Base-by-base conservation (phyloP, 805 yeast species). In the Wickerhamomyces alni region DNA sequence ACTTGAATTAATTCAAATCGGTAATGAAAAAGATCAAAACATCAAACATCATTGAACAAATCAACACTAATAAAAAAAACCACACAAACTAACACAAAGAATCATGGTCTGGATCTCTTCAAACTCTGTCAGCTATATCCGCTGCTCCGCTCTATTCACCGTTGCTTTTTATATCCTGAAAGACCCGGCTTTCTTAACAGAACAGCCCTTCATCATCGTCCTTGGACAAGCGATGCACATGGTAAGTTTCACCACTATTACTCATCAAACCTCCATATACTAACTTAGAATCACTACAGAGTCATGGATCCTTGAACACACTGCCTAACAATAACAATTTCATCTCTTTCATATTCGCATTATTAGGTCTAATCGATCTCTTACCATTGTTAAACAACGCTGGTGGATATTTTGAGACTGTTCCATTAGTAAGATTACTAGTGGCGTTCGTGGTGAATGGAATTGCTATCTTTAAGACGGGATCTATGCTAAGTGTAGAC, bases 141-240 rank as follows among this genome's bases (percentile, higher is more conserved):
- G 83, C 46, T 65, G 71, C 12, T 62, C 68, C 9, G 64, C 70
- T 30, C 63, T 77, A 22, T 53, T 69, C 16, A 55, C 68, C 7
- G 44, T 72, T 3, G 56, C 80, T 2, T 77, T 67, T 51, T 61
- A 62, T 39, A 56, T 77, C 30, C 55, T 71, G 38, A 75, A 69
- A 43, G 72, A 73, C 51, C 75, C 81, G 2, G 52, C 59, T n/a
- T 38, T 52, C 4, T 45, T 80, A 17, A 48, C 71, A 17, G 66
- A 65, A 13, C 62, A 74, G 35, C 69, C 75, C 19, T 68, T 75
- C 36, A 60, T 72, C 11, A 38, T 75, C n/a, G 64, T 78, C 10
- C 57, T 80, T 33, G 77, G 82, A 1, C 73, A 73, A 48, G 80
- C 87, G 7, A 74, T 80, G 83, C 58, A 69, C 38, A 58, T 78